These are phyloP conservation scores for Pelargonium citronellum DNA, from an alignment of 441 rosid genomes.

Conservation along the genomic window DNA sequence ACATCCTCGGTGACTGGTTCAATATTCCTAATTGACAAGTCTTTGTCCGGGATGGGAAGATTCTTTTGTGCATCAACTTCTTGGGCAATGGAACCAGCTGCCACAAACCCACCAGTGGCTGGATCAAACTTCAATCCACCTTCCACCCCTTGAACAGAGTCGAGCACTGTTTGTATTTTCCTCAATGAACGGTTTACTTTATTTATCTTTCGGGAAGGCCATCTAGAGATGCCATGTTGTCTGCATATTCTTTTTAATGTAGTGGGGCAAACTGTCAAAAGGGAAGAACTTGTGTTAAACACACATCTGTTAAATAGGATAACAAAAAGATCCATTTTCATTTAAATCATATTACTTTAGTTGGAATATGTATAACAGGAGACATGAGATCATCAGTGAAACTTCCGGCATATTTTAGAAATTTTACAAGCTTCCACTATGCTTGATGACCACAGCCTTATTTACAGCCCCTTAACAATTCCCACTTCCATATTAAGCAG, in stretches of 20 bases:
- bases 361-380: no score
- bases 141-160: conserved; percentile 88
- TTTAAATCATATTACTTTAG: no score
- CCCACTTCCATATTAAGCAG: no score
- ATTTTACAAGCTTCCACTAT: no score
- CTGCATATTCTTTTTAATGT: conserved; percentile 94
- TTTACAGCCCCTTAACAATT: no score
- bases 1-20: conserved; percentile 24
- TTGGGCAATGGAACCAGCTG: conserved; percentile 43
- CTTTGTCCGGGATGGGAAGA: conserved; percentile 27
- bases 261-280: conserved; percentile 79
- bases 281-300: not conserved
- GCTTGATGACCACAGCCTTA: no score
- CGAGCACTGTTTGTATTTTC: conserved; percentile 76
- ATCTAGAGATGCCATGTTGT: conserved; percentile 87
- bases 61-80: conserved; percentile 36
- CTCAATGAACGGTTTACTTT: conserved; percentile 78
- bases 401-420: no score
- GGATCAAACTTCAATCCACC: conserved; percentile 77
- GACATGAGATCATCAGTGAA: no score
- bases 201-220: conserved; percentile 96
- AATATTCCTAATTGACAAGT: conserved; percentile 18
- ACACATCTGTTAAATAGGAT: no score
- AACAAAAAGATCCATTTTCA: no score
- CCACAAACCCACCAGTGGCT: conserved; percentile 56